Evolutionary conservation across 768 basidiomycete genomes (phyloP), one percentile per base, ranked within the genome.

Genomic region (Aureoboletus auriporus): DNA sequence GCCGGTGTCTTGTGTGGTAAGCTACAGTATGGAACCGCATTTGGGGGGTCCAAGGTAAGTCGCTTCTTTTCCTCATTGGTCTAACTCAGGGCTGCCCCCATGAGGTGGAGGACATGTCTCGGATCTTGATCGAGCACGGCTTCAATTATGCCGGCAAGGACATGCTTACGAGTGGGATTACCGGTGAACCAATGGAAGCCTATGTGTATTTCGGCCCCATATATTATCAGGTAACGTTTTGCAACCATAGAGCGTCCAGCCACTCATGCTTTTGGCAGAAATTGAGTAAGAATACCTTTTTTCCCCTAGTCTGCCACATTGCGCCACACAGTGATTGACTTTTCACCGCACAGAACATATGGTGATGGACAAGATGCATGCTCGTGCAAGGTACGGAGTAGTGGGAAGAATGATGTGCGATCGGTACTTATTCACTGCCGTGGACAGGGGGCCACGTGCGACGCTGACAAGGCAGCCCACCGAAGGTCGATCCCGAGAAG

Each of bases 301-400:
- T 23, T 38, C 12, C 10, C 14, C 14, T 14, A 33, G 6, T 5
- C 16, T 37, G 36, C 14, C 11, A 37, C 17, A 23, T 28, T 43
- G 39, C 45, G 39, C 17, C 42, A 42, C 45, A 6, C 42, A 33
- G 35, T 42, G 34, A 47, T 41, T 56, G n/a, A 59, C 55, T 47
- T 45, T 17, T 50, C 55, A 51, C 46, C 20, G 34, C 42, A 35
- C 56, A 89, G 84, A 94, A 74, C 94, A 95, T 72, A 98, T 98
- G 95, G 95, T 98, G 43, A 89, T 97, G 86, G 96, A 99, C 77
- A 99, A 99, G 76, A 99, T 99, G 96, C 96, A 99, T 60, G 96
- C 96, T 56, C 86, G 96, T 49, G 93, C 96, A 43, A 86, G 92
- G 91, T 86, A 66, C 59, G 76, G 33, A 26, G 23, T 35, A 29